These are phyloP conservation scores for Starmerella sp. DNA, from an alignment of 805 yeast genomes.

Conservation along the genomic window DNA sequence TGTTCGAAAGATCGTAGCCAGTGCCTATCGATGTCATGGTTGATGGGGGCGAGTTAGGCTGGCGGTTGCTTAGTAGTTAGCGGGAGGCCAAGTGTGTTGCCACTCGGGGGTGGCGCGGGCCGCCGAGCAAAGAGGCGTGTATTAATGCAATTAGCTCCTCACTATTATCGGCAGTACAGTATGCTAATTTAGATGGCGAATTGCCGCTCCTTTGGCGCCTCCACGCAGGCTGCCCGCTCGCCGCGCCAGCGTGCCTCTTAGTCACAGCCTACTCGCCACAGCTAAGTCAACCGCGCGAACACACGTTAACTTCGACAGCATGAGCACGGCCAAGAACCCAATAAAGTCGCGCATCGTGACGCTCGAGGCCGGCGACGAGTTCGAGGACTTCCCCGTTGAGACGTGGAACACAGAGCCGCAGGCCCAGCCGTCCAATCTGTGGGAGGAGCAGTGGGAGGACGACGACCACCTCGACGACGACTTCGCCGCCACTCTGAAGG, in stretches of 20 bases:
- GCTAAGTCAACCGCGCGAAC: not conserved
- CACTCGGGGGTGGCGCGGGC: not conserved
- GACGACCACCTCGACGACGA: conserved; percentile 82
- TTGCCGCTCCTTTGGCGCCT: not conserved
- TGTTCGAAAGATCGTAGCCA: conserved; percentile 95
- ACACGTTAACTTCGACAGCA: not conserved
- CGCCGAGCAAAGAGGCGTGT: not conserved
- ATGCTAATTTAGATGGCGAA: too few relatives aligned
- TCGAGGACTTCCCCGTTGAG: conserved; percentile 75
- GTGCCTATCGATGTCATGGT: conserved; percentile 87
- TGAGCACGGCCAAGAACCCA: conserved; percentile 1
- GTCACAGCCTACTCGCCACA: not conserved
- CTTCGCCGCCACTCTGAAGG: conserved; percentile 59
- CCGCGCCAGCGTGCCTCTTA: not conserved
- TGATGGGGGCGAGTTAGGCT: not conserved
- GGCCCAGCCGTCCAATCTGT: conserved; percentile 41
- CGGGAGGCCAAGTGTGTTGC: not conserved
- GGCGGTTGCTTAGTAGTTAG: not conserved
- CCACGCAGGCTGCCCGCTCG: too few relatives aligned
- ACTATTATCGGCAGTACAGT: too few relatives aligned
- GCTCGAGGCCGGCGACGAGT: conserved; percentile 91
- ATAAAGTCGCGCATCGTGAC: conserved; percentile 36
- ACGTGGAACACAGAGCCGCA: conserved; percentile 38
- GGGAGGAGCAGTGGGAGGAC: conserved; percentile 96
- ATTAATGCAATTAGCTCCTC: too few relatives aligned